Conservation (phyloP, 257 asterid species). For the Fraxinus pennsylvanica region DNA sequence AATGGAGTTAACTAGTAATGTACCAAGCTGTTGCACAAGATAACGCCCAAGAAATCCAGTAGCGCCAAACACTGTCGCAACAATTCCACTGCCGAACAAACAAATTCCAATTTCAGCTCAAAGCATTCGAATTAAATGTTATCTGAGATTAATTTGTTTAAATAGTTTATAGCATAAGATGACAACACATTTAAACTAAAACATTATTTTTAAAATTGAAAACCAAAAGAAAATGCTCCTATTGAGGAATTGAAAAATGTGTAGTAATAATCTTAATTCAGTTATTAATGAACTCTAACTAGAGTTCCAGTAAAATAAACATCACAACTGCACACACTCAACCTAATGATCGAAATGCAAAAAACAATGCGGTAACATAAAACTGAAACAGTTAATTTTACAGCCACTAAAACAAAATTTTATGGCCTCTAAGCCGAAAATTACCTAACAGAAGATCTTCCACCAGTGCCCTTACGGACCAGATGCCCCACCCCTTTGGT, state of each 20-base stretch:
- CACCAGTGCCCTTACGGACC: conserved; percentile 96
- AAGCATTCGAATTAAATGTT: conserved; percentile 18
- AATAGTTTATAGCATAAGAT: background rate
- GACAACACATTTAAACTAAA: background rate
- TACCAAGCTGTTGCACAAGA: conserved; percentile 92
- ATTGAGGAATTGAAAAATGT: background rate
- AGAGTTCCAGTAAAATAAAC: conserved; percentile 1
- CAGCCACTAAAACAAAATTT: background rate
- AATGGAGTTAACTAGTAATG: conserved; percentile 20
- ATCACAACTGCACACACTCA: background rate
- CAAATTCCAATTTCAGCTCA: conserved; percentile 19
- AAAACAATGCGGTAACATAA: background rate
- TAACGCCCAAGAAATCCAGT: conserved; percentile 97
- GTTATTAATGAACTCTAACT: background rate
- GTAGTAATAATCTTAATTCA: background rate
- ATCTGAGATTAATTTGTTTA: background rate
- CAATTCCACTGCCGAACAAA: conserved; percentile 74
- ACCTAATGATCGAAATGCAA: conserved; percentile 7
- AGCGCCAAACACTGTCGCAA: conserved; percentile 95
- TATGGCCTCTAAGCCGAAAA: conserved; percentile 20
- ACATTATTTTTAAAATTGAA: background rate
- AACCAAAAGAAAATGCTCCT: background rate
- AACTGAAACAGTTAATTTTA: background rate
- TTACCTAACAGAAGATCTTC: conserved; percentile 96
- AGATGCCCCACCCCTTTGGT: conserved; percentile 82